A percentile compares a stretch with the other conserved stretches of the same genome.
These are phyloP conservation scores for Chondrus crispus DNA, from an alignment of 23 red algal genomes.

Conservation along the genomic window DNA sequence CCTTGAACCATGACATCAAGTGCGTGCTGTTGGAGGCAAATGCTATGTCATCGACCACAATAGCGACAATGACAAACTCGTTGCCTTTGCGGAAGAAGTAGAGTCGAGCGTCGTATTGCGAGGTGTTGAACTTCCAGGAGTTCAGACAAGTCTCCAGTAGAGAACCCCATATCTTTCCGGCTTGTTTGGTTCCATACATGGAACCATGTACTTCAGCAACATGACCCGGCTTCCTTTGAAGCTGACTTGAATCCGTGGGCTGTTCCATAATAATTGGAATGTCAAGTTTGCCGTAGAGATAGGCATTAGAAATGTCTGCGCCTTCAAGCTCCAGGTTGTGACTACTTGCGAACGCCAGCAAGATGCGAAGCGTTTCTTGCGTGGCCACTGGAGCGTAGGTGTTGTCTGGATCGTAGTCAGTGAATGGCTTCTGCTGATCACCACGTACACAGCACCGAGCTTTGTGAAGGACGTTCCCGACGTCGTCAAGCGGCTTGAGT, in stretches of 20 bases:
- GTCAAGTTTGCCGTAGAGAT: slow-evolving; percentile 21
- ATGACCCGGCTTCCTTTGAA: background rate
- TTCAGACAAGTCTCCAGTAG: background rate
- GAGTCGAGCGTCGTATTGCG: background rate
- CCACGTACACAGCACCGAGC: slow-evolving; percentile 31
- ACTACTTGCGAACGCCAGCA: background rate
- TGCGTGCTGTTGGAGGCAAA: background rate
- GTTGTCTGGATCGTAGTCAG: background rate
- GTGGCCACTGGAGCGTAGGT: slow-evolving; percentile 8
- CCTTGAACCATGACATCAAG: background rate
- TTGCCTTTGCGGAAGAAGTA: background rate
- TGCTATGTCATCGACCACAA: background rate
- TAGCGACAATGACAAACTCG: background rate
- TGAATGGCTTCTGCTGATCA: background rate
- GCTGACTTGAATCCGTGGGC: background rate
- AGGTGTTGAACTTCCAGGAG: background rate
- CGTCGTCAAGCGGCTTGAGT: background rate
- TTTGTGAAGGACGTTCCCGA: slow-evolving; percentile 3
- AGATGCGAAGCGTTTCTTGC: slow-evolving; percentile 7
- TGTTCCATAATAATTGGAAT: background rate
- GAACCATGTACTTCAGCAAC: background rate
- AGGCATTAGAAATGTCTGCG: background rate
- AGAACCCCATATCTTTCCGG: background rate
- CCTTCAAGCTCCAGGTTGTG: slow-evolving; percentile 25
- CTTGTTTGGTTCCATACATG: background rate